A percentile compares a stretch with the other conserved stretches of the same genome.
These are phyloP conservation scores for Amylostereum areolatum DNA, from an alignment of 1,284 basidiomycete genomes.

Conservation along the genomic window DNA sequence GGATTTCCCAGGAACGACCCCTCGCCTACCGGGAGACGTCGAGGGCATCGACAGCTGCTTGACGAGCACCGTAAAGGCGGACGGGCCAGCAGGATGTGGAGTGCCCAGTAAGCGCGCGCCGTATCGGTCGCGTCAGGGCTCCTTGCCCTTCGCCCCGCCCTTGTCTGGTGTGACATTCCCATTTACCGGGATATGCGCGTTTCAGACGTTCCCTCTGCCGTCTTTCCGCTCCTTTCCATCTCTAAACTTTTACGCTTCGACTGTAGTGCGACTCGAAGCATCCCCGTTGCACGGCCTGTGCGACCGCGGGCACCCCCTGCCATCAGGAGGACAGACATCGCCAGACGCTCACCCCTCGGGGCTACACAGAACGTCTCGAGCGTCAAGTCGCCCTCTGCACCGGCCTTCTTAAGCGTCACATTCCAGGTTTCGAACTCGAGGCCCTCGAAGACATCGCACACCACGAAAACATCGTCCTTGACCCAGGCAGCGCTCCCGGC, in stretches of 20 bases:
- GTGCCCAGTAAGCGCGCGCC: too few relatives aligned
- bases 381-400: constrained; percentile 68
- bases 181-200: constrained; percentile 7
- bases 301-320: constrained; percentile 68
- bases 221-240: constrained; percentile 8
- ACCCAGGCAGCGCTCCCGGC: constrained; percentile 20
- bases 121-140: too few relatives aligned
- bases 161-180: too few relatives aligned
- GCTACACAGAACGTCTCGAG: constrained; percentile 75
- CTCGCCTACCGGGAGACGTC: too few relatives aligned
- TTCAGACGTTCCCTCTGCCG: constrained; percentile 16
- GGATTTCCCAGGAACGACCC: too few relatives aligned
- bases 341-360: constrained; percentile 75
- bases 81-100: too few relatives aligned
- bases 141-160: too few relatives aligned
- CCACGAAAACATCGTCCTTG: constrained; percentile 62
- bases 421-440: constrained; percentile 59
- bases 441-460: constrained; percentile 58
- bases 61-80: too few relatives aligned
- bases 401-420: constrained; percentile 65
- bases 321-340: constrained; percentile 81
- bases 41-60: too few relatives aligned
- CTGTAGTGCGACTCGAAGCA: constrained; percentile 80
- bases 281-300: constrained; percentile 75
- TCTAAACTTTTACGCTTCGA: constrained; percentile 3